Base-by-base conservation (phyloP, 139 green algal species). In the Coccomyxa sp. region DNA sequence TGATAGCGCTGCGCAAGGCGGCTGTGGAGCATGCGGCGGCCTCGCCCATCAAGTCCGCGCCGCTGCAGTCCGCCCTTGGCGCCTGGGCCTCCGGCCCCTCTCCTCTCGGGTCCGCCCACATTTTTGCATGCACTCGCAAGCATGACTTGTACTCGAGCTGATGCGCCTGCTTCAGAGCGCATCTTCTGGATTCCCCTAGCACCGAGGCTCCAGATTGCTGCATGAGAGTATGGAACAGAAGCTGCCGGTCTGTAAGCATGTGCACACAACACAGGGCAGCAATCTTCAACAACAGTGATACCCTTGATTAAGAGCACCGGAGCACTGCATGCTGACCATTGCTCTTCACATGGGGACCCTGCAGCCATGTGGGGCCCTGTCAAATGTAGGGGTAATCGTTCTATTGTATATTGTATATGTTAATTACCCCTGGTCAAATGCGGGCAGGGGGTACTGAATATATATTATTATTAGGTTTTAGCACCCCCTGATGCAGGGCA, bases 1-100 rank as follows among this genome's bases (percentile, higher is more conserved):
- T 99, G 51, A 96, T 98, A 32, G 86, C 82, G 16, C 81, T 98
- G 78, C 79, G 92, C 13, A 92, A 91, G 80, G 90, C 82, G 71
- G 87, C 86, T 14, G 82, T 89, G 67, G 82, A 92, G 84, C 79
- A 88, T 30, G 74, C 58, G 27, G 79, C 82, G 0, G 84, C 80
- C 80, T 86, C 81, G 18, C 81, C 87, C 16, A 77, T 76, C 27
- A 82, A 84, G 31, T 81, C 81, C 30, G 82, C 85, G 1, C 77
- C 77, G 23, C 82, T 91, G 75, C 80, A 88, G 77, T 85, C 51
- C 75, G 88, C 85, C 1, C 84, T 91, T 57, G 88, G 88, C 31
- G 77, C 83, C 59, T 91, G 87, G 87, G 85, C 79, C 0, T 32
- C 82, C 27, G 63, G 74, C 14, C 38, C 82, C 45, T 67, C 67